phyloP scores from a whole-genome alignment of 2,329 filamentous ascomycete genomes.

The Claviceps citrina region DNA sequence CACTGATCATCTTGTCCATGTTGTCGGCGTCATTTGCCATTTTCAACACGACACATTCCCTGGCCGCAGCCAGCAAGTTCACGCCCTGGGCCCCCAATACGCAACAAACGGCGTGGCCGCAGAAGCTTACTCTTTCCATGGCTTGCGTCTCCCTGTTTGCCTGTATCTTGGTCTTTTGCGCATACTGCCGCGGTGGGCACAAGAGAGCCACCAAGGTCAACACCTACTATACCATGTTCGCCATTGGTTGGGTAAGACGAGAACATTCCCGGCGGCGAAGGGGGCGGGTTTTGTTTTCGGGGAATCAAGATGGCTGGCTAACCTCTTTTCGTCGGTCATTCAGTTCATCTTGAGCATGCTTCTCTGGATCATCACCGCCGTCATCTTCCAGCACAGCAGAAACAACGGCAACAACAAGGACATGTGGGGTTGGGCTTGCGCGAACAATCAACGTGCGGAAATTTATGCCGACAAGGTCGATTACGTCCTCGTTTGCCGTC shows the following conservation, averaged over 20 bases:
- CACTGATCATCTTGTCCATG: conserved; percentile 84
- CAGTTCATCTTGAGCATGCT: conserved; percentile 76
- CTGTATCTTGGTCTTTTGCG: conserved; percentile 65
- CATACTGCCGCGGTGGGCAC: conserved; percentile 82
- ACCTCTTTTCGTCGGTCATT: background rate
- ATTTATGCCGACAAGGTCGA: conserved; percentile 69
- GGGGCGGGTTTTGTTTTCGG: too few relatives aligned
- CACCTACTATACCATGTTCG: conserved; percentile 90
- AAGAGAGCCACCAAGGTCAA: conserved; percentile 78
- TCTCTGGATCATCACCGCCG: conserved; percentile 82
- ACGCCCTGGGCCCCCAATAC: conserved; percentile 73
- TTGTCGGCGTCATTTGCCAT: conserved; percentile 76
- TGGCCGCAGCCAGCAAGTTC: conserved; percentile 64
- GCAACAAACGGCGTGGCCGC: conserved; percentile 58
- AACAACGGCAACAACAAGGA: conserved; percentile 60
- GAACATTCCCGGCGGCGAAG: too few relatives aligned
- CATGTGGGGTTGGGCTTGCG: conserved; percentile 97
- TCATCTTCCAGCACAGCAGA: conserved; percentile 64
- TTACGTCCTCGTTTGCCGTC: conserved; percentile 80
- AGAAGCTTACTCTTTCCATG: conserved; percentile 66
- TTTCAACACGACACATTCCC: conserved; percentile 70
- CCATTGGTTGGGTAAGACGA: conserved; percentile 57
- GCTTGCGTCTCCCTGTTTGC: conserved; percentile 66
- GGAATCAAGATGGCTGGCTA: too few relatives aligned
- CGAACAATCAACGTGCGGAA: conserved; percentile 65